Evolutionary conservation across 2,329 filamentous ascomycete genomes (phyloP).

Genomic region (Phialocephala subalpina): DNA sequence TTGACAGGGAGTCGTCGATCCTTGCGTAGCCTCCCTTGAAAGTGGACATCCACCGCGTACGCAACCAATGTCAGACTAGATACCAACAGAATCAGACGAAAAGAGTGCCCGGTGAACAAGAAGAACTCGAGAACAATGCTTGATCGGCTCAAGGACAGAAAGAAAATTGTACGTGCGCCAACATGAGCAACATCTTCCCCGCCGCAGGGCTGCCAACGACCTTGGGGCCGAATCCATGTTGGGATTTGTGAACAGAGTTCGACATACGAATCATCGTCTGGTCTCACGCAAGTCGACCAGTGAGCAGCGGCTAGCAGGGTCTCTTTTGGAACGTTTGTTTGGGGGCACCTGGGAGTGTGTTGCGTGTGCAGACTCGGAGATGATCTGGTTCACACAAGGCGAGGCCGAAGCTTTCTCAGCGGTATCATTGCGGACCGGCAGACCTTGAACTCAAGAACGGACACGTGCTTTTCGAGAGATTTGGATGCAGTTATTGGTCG

Average conservation of each 20-base stretch:
- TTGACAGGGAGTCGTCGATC: background rate
- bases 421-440: background rate
- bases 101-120: background rate
- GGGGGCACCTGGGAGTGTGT: background rate
- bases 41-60: background rate
- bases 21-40: background rate
- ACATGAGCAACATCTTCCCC: background rate
- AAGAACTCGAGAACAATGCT: background rate
- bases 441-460: background rate
- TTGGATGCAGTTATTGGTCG: background rate
- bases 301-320: background rate
- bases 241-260: background rate
- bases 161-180: background rate
- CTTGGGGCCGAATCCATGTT: background rate
- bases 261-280: background rate
- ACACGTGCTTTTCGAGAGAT: background rate
- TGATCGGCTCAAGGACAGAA: background rate
- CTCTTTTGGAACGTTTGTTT: background rate
- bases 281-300: background rate
- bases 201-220: background rate
- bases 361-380: conserved; percentile 7
- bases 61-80: background rate
- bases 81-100: background rate
- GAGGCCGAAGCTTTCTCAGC: background rate
- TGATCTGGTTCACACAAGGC: background rate